Evolutionary conservation across 805 yeast species (phyloP), one percentile per base, ranked within the genome.

Genomic region (Candida chauliodis): DNA sequence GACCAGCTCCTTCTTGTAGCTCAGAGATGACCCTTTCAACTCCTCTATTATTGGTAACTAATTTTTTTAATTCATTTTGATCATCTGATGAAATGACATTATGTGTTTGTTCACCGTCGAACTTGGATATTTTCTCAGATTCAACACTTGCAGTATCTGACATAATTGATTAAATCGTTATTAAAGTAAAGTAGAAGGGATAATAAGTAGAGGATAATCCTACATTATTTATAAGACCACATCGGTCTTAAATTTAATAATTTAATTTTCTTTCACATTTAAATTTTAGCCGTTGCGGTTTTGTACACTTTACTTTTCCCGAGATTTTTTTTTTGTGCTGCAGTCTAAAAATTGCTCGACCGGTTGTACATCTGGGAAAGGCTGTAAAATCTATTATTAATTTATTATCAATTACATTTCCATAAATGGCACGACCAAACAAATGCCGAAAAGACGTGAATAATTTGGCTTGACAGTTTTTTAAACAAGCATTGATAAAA

Each of bases 1-100:
- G 49, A 38, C 81, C 81, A 17, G 70, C 69, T n/a, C 67, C 61
- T 30, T 58, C 56, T 36, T 64, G 66, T 25, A 70, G 51, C 32
- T 55, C 55, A 8, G 64, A 43, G 5, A 69, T 51, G n/a, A 75
- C 54, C 37, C 53, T 60, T 30, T 64, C 55, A 15, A 73, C 52
- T 14, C 58, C 62, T 24, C 56, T 50, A 38, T 61, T 56, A 38
- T 66, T 56, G 4, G 61, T 41, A 8, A 68, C 45, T 21, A 63
- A 40, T 34, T 50, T 48, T 30, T 55, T 43, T 16, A 66, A 47
- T 6, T 45, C 55, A 21, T 49, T 45, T 19, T 51, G 41, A 35
- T 63, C 69, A 15, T 52, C 52, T 2, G 15, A 21, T n/a, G 33
- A 30, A 8, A 13, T 16, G 3, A 16, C 16, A 14, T 29, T 20